Percentiles rank a stretch among this genome's conserved stretches.
Evolutionary conservation across 2,329 filamentous ascomycete genomes (phyloP).

Genomic region (Exophiala xenobiotica): DNA sequence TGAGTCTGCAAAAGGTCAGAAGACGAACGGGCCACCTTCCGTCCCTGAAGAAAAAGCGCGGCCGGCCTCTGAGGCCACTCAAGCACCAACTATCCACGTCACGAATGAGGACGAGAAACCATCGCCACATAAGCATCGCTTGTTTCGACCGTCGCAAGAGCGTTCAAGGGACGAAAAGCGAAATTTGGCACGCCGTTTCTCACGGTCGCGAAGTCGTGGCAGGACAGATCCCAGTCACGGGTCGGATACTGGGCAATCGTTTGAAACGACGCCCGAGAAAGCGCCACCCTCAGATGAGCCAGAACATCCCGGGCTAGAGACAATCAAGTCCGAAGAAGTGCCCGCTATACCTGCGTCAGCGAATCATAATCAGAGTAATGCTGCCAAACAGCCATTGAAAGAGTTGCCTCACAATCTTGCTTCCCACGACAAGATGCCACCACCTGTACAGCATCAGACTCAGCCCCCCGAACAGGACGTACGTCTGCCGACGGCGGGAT

Average conservation of each 20-base stretch:
- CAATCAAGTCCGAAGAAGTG: conserved; percentile 28
- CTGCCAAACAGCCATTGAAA: conserved; percentile 23
- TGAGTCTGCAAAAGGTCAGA: conserved; percentile 37
- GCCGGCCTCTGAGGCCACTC: conserved; percentile 30
- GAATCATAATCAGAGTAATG: conserved; percentile 16
- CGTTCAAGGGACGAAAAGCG: conserved; percentile 16
- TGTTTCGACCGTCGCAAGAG: conserved; percentile 36
- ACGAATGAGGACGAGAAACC: conserved; percentile 58
- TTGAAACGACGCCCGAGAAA: conserved; percentile 19
- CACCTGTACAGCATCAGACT: conserved; percentile 41
- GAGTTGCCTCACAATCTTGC: conserved; percentile 39
- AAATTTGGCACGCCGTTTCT: conserved; percentile 8
- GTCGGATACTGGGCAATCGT: conserved; percentile 14
- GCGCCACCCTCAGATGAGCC: not conserved
- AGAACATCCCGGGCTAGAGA: conserved; percentile 3
- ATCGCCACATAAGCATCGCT: conserved; percentile 34
- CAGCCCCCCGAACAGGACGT: conserved; percentile 45
- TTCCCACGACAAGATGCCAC: conserved; percentile 35
- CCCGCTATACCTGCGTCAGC: conserved; percentile 14
- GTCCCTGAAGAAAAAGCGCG: conserved; percentile 29
- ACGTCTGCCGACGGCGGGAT: conserved; percentile 36
- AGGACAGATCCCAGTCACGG: conserved; percentile 11
- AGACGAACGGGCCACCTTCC: conserved; percentile 16
- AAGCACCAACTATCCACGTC: conserved; percentile 72
- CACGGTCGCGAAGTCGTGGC: conserved; percentile 19